Conservation (phyloP, 2,329 filamentous ascomycete genomes). For the Calycina herbarum region DNA sequence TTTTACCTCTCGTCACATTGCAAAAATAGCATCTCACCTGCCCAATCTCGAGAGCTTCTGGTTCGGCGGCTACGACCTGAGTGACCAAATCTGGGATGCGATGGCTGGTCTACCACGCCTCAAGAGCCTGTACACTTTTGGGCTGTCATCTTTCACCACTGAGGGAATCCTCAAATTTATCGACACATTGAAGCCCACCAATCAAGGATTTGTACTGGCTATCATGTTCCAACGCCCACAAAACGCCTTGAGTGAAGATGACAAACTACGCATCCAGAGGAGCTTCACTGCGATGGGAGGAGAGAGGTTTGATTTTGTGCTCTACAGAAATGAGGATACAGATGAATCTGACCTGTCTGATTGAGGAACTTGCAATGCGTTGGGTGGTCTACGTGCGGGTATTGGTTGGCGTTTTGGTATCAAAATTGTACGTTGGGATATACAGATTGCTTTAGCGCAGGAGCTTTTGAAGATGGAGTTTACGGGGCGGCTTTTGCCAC, state of each 20-base stretch:
- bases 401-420: not conserved
- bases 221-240: conserved; percentile 37
- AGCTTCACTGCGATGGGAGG: conserved; percentile 34
- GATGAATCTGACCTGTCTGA: conserved; percentile 36
- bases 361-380: conserved; percentile 14
- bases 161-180: conserved; percentile 49
- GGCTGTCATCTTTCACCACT: conserved; percentile 54
- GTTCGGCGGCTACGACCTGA: conserved; percentile 54
- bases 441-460: conserved; percentile 1
- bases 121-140: conserved; percentile 53
- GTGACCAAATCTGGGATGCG: conserved; percentile 46
- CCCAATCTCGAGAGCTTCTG: conserved; percentile 53
- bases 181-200: conserved; percentile 38
- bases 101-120: not conserved
- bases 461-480: not conserved
- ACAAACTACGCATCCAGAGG: conserved; percentile 33
- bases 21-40: conserved; percentile 44
- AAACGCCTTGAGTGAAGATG: conserved; percentile 29
- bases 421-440: not conserved
- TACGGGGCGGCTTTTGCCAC: not conserved
- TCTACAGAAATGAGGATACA: conserved; percentile 33
- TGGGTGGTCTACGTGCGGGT: not conserved
- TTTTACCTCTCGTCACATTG: conserved; percentile 51
- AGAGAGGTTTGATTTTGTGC: conserved; percentile 39
- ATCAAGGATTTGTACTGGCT: conserved; percentile 37